Evolutionary conservation across 306 rosid species (phyloP).

Genomic region (Dalbergia cochinchinensis): DNA sequence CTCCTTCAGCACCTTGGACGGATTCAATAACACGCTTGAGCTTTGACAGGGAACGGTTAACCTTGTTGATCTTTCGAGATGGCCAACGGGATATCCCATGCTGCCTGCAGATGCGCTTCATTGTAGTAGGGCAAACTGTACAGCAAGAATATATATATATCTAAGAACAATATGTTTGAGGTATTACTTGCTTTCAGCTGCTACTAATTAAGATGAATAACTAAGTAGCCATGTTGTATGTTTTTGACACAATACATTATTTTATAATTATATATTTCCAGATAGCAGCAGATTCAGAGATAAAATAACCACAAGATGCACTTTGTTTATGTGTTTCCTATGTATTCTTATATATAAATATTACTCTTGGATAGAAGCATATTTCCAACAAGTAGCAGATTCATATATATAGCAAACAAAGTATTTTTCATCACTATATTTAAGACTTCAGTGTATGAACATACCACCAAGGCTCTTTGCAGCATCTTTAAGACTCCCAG

Average conservation of each 20-base stretch:
- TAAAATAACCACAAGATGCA: not conserved
- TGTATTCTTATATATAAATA: too few species aligned
- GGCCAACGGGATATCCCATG: slow-evolving; percentile 99
- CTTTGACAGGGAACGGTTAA: slow-evolving; percentile 87
- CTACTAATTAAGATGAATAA: not conserved
- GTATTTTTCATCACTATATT: slow-evolving; percentile 14
- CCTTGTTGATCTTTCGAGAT: slow-evolving; percentile 96
- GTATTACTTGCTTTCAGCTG: not conserved
- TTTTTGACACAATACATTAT: slow-evolving; percentile 10
- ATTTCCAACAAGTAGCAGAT: slow-evolving; percentile 27
- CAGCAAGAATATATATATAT: slow-evolving; percentile 35
- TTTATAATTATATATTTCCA: slow-evolving; percentile 11
- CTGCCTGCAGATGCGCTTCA: slow-evolving; percentile 98
- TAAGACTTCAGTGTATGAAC: slow-evolving; percentile 34
- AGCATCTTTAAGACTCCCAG: slow-evolving; percentile 99
- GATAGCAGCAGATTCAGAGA: slow-evolving; percentile 29
- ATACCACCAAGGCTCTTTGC: slow-evolving; percentile 98
- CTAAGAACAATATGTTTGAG: slow-evolving; percentile 36
- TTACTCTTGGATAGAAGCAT: too few species aligned
- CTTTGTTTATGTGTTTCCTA: too few species aligned
- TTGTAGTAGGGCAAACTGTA: slow-evolving; percentile 97
- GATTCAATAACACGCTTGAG: slow-evolving; percentile 91
- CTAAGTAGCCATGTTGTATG: not conserved
- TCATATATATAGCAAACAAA: slow-evolving; percentile 16
- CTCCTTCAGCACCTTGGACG: slow-evolving; percentile 90